These are phyloP conservation scores for Boletus subcaerulescens DNA, from an alignment of 768 basidiomycete species.

Conservation along the genomic window DNA sequence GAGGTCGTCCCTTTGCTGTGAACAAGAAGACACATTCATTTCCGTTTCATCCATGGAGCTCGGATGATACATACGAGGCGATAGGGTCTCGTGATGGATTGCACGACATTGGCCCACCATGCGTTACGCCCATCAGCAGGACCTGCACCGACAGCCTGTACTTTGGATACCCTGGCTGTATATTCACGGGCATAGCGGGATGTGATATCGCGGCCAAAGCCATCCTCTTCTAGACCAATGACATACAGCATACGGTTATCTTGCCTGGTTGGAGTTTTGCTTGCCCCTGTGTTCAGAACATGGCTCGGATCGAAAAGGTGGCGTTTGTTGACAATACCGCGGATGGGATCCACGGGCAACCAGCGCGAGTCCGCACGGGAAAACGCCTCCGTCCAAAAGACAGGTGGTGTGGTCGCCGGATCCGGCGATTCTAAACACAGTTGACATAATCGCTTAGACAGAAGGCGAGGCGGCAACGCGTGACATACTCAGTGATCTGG, in stretches of 20 bases:
- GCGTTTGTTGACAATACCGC: conserved; percentile 75
- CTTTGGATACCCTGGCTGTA: conserved; percentile 74
- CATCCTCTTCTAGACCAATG: conserved; percentile 91
- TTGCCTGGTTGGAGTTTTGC: conserved; percentile 22
- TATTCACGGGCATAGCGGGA: conserved; percentile 82
- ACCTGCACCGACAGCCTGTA: conserved; percentile 57
- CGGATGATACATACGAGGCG: conserved; percentile 57
- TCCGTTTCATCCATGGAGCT: conserved; percentile 18
- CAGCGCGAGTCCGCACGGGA: conserved; percentile 88
- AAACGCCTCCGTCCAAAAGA: conserved; percentile 98
- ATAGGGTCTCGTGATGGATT: conserved; percentile 68
- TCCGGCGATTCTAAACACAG: conserved; percentile 34
- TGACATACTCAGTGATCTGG: conserved; percentile 19
- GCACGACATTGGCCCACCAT: conserved; percentile 83
- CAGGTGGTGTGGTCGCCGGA: conserved; percentile 68
- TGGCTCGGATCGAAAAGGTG: conserved; percentile 74
- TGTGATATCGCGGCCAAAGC: conserved; percentile 88
- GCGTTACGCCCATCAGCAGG: conserved; percentile 56
- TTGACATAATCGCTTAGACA: conserved; percentile 26
- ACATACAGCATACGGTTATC: conserved; percentile 94
- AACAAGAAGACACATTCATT: conserved; percentile 9
- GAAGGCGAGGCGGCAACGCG: conserved; percentile 5
- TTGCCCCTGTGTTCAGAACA: conserved; percentile 16
- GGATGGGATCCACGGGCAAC: conserved; percentile 90
- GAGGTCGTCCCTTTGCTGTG: conserved; percentile 84